Evolutionary conservation across 2,329 filamentous ascomycete species (phyloP).

Genomic region (Aspergillus sp.): DNA sequence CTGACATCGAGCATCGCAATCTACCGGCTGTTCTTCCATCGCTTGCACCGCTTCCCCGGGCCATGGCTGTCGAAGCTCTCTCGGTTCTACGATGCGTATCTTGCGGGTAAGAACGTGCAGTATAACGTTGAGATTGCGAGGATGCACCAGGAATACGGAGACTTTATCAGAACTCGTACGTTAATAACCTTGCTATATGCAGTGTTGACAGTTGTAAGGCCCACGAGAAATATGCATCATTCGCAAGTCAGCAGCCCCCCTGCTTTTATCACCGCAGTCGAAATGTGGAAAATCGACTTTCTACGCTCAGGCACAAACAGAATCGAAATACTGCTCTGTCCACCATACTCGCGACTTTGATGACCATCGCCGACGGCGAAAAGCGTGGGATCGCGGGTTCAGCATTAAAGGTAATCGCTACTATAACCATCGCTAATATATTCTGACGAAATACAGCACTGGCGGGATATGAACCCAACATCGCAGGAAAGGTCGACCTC

Average conservation of each 20-base stretch:
- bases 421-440: too few relatives aligned
- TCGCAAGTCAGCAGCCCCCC: neutral
- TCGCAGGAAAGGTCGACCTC: neutral
- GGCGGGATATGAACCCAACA: neutral
- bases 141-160: slow-evolving; percentile 27
- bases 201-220: neutral
- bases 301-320: neutral
- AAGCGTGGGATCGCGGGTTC: slow-evolving; percentile 15
- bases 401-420: slow-evolving; percentile 8
- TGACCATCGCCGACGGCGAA: slow-evolving; percentile 12
- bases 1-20: slow-evolving; percentile 21
- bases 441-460: neutral
- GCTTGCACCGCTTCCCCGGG: slow-evolving; percentile 26
- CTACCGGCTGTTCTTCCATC: slow-evolving; percentile 29
- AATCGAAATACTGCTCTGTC: neutral
- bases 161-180: slow-evolving; percentile 29
- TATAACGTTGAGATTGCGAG: slow-evolving; percentile 14
- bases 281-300: neutral
- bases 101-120: slow-evolving; percentile 18
- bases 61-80: slow-evolving; percentile 23
- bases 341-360: slow-evolving; percentile 15
- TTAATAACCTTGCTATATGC: neutral
- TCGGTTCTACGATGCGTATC: slow-evolving; percentile 18
- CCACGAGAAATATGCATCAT: neutral
- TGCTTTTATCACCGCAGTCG: neutral